A percentile compares a stretch with the other conserved stretches of the same genome.
Evolutionary conservation across 2,329 filamentous ascomycete genomes (phyloP).

Genomic region (Colletotrichum australisinense): DNA sequence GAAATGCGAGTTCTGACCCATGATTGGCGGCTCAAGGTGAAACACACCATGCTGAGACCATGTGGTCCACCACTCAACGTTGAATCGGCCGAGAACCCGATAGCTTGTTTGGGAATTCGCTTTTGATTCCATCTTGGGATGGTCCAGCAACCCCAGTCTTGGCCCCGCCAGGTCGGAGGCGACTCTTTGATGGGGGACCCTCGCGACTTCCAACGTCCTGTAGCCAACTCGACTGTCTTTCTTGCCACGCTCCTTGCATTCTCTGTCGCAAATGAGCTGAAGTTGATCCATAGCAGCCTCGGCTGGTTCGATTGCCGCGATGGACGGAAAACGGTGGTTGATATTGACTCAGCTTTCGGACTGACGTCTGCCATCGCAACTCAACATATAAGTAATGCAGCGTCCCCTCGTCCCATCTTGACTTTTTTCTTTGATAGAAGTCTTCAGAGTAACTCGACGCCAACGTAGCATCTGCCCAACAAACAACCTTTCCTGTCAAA

Average conservation of each 20-base stretch:
- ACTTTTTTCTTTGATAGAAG: not conserved
- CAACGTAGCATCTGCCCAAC: not conserved
- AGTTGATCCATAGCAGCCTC: not conserved
- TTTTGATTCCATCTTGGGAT: constrained; percentile 20
- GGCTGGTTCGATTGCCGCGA: not conserved
- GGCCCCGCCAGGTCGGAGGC: not conserved
- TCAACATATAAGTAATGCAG: constrained; percentile 11
- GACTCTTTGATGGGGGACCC: not conserved
- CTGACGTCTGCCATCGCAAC: constrained; percentile 28
- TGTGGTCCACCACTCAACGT: not conserved
- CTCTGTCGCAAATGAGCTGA: constrained; percentile 2
- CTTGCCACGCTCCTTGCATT: not conserved
- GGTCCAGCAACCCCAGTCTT: not conserved
- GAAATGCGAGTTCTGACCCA: not conserved
- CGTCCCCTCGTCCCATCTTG: constrained; percentile 15
- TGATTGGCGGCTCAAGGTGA: constrained; percentile 17
- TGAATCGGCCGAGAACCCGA: constrained; percentile 7
- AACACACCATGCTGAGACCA: constrained; percentile 19
- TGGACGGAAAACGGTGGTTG: not conserved
- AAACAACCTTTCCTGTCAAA: not conserved
- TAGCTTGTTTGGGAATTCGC: constrained; percentile 11
- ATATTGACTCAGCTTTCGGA: not conserved
- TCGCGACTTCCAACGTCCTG: not conserved
- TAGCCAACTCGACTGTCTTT: not conserved
- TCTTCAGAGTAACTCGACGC: not conserved